A percentile compares a stretch with the other conserved stretches of the same genome.
These are phyloP conservation scores for Cicer cuneatum DNA, from an alignment of 306 rosid genomes.

Conservation along the genomic window DNA sequence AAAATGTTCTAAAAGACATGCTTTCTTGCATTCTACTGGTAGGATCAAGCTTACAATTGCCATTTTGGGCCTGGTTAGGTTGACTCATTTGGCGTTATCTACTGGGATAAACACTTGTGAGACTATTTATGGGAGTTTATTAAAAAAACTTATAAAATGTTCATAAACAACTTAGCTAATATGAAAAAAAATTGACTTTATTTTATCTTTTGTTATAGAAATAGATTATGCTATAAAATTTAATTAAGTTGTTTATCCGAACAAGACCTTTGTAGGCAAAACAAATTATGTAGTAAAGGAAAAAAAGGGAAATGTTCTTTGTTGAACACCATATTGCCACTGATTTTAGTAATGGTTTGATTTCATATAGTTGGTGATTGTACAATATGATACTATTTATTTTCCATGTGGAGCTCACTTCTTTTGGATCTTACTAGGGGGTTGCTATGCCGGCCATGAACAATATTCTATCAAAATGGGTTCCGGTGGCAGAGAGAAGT, in stretches of 20 bases:
- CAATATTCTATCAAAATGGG: slow-evolving; percentile 93
- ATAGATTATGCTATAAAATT: too few relatives aligned
- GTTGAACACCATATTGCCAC: slow-evolving; percentile 26
- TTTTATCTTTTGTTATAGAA: too few relatives aligned
- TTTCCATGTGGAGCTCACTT: slow-evolving; percentile 30
- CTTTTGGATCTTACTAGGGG: slow-evolving; percentile 63
- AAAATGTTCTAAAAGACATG: background rate
- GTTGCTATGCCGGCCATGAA: slow-evolving; percentile 99
- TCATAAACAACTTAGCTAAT: too few relatives aligned
- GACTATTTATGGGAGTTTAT: too few relatives aligned
- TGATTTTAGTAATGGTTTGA: slow-evolving; percentile 36
- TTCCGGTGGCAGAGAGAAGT: slow-evolving; percentile 97
- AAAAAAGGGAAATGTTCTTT: slow-evolving; percentile 26
- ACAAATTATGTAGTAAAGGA: slow-evolving; percentile 1
- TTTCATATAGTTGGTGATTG: slow-evolving; percentile 15
- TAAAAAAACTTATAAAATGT: too few relatives aligned
- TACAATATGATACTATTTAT: slow-evolving; percentile 5
- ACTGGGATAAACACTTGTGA: too few relatives aligned
- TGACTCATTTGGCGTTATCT: too few relatives aligned
- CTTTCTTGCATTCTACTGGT: slow-evolving; percentile 25
- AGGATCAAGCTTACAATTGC: slow-evolving; percentile 26
- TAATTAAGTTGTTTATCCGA: too few relatives aligned
- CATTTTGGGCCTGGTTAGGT: background rate
- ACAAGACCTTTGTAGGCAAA: background rate
- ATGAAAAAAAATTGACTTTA: too few relatives aligned